Percentiles rank a stretch among this genome's conserved stretches.
Evolutionary conservation across 2,329 filamentous ascomycete species (phyloP).

Genomic region (Macrophomina pseudophaseolina): DNA sequence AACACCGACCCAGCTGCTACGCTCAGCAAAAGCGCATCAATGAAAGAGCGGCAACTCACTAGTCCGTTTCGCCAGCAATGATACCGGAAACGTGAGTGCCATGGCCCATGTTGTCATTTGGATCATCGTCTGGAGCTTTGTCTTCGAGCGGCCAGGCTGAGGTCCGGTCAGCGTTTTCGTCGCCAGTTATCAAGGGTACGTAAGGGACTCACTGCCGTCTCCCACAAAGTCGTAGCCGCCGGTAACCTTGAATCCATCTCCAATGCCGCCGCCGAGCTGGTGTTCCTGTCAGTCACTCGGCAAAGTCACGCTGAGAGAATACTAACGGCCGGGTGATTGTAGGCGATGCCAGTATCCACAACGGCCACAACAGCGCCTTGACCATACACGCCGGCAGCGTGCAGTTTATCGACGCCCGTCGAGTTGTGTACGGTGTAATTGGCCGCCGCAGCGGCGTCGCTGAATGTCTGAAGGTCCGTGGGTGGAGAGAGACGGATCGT

Average conservation of each 20-base stretch:
- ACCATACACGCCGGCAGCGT: conserved; percentile 52
- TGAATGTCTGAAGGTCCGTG: not conserved
- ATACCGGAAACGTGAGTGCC: conserved; percentile 62
- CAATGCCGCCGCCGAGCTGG: conserved; percentile 67
- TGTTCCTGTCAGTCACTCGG: conserved; percentile 64
- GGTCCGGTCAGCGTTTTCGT: not conserved
- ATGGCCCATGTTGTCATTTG: conserved; percentile 62
- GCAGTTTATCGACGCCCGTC: conserved; percentile 46
- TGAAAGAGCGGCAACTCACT: conserved; percentile 29
- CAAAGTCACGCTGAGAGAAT: conserved; percentile 41
- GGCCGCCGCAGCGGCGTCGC: not conserved
- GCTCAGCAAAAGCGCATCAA: conserved; percentile 31
- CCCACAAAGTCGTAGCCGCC: conserved; percentile 65
- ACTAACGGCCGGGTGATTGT: not conserved
- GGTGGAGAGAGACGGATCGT: not conserved
- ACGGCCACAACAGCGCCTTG: conserved; percentile 53
- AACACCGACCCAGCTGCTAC: conserved; percentile 47
- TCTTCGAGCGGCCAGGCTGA: conserved; percentile 5
- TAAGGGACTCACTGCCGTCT: conserved; percentile 48
- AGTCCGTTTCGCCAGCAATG: conserved; percentile 62
- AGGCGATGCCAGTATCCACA: conserved; percentile 44
- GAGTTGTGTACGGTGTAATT: conserved; percentile 40
- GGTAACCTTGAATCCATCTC: conserved; percentile 61
- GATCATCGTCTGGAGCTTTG: conserved; percentile 54
- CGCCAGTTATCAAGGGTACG: conserved; percentile 38